Evolutionary conservation across 2,329 filamentous ascomycete genomes (phyloP).

Genomic region (Pseudopithomyces maydicus): DNA sequence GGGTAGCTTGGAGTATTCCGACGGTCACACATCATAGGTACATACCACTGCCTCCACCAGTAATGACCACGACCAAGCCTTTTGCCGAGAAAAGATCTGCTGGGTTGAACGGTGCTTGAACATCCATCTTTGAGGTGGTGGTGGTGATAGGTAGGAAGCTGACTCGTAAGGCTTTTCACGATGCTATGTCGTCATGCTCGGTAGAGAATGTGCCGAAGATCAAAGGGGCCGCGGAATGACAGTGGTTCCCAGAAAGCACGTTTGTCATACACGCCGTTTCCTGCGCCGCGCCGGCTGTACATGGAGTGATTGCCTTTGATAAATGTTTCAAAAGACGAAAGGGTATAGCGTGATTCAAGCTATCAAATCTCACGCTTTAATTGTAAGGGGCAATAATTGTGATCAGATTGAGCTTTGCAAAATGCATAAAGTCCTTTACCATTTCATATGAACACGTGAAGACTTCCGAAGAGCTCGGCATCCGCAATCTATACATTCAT

Average conservation of each 20-base stretch:
- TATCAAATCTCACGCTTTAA: too few species aligned
- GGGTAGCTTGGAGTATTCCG: conserved; percentile 24
- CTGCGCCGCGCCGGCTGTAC: too few species aligned
- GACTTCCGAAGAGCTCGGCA: background rate
- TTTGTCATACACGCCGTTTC: too few species aligned
- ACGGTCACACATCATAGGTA: conserved; percentile 2
- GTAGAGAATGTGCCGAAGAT: background rate
- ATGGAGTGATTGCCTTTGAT: too few species aligned
- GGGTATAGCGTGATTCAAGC: too few species aligned
- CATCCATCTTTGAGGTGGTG: conserved; percentile 35
- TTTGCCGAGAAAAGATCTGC: conserved; percentile 47
- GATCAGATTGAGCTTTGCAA: too few species aligned
- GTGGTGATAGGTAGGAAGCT: background rate
- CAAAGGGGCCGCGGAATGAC: too few species aligned
- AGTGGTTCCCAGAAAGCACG: too few species aligned
- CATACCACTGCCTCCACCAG: conserved; percentile 49
- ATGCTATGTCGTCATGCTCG: background rate
- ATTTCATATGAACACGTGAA: background rate
- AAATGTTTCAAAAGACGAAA: too few species aligned
- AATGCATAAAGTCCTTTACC: too few species aligned
- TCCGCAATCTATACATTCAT: conserved; percentile 4
- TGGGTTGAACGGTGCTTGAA: conserved; percentile 39
- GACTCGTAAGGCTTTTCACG: background rate
- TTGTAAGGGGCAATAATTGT: too few species aligned
- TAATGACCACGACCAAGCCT: conserved; percentile 47